Percentiles rank a stretch among this genome's conserved stretches.
phyloP scores from a whole-genome alignment of 1,284 basidiomycete genomes.

The Agaricales sp. region DNA sequence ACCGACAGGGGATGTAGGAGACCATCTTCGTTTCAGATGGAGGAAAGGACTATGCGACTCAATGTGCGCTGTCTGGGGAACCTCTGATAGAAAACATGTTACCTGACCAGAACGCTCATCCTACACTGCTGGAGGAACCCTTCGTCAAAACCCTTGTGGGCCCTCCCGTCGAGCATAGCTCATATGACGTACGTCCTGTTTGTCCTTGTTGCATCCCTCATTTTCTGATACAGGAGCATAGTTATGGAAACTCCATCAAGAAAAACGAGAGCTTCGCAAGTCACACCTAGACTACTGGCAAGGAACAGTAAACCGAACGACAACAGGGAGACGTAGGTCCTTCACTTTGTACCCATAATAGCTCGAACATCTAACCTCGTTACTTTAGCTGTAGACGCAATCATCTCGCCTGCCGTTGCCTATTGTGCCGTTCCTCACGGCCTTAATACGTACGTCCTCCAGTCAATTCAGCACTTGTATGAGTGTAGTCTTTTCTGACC shows the following conservation, averaged over 20 bases:
- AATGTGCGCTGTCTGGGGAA: conserved; percentile 30
- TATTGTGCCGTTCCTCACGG: conserved; percentile 48
- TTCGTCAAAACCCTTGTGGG: conserved; percentile 26
- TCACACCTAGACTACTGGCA: conserved; percentile 32
- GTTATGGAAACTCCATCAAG: conserved; percentile 28
- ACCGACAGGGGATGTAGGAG: no score
- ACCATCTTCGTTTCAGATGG: conserved; percentile 33
- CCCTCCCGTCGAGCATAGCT: conserved; percentile 16
- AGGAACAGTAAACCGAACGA: conserved; percentile 24
- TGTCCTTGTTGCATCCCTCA: not conserved
- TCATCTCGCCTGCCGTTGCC: conserved; percentile 46
- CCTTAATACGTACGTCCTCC: conserved; percentile 27
- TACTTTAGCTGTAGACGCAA: conserved; percentile 47
- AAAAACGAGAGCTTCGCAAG: conserved; percentile 23
- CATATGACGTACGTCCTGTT: conserved; percentile 21
- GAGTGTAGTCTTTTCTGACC: not conserved
- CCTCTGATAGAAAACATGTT: conserved; percentile 31
- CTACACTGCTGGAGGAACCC: conserved; percentile 19
- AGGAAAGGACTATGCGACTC: conserved; percentile 27
- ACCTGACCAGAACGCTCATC: conserved; percentile 20
- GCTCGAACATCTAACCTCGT: no score
- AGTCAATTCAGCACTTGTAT: conserved; percentile 6
- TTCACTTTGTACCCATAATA: no score
- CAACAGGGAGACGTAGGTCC: conserved; percentile 28
- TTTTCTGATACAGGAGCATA: conserved; percentile 7